Evolutionary conservation across 2,329 filamentous ascomycete species (phyloP).

Genomic region (Colletotrichum simmondsii): DNA sequence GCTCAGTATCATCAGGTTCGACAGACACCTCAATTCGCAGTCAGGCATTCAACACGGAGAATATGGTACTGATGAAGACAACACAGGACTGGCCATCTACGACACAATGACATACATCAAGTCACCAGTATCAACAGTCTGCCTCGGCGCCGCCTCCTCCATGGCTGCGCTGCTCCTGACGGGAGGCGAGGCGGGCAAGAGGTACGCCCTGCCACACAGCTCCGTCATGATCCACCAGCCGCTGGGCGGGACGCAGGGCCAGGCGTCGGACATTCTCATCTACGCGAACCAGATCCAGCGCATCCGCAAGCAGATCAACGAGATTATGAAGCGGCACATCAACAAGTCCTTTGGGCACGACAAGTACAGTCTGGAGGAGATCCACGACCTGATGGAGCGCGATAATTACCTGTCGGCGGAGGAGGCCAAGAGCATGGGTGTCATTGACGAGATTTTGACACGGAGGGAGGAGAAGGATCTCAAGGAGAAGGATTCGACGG

Average conservation of each 20-base stretch:
- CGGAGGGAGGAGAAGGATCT: slow-evolving; percentile 59
- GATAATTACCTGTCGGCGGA: slow-evolving; percentile 93
- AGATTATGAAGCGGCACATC: slow-evolving; percentile 88
- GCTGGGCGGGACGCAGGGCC: slow-evolving; percentile 75
- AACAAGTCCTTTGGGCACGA: slow-evolving; percentile 81
- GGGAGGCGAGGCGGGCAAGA: slow-evolving; percentile 85
- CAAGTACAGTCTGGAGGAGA: slow-evolving; percentile 81
- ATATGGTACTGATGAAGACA: slow-evolving; percentile 1
- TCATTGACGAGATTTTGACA: slow-evolving; percentile 89
- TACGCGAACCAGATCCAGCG: slow-evolving; percentile 97
- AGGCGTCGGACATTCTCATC: slow-evolving; percentile 87
- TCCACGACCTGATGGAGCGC: slow-evolving; percentile 95
- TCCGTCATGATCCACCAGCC: slow-evolving; percentile 99
- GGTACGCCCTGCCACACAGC: slow-evolving; percentile 91
- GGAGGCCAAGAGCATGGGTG: slow-evolving; percentile 89
- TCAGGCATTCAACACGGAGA: too few relatives aligned
- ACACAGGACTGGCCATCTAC: slow-evolving; percentile 83
- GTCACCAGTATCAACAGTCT: slow-evolving; percentile 92
- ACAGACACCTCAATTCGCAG: slow-evolving; percentile 9
- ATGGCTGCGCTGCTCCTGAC: slow-evolving; percentile 93
- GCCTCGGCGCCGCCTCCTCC: slow-evolving; percentile 91
- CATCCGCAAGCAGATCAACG: slow-evolving; percentile 85
- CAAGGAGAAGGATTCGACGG: slow-evolving; percentile 31
- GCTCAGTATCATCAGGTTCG: slow-evolving; percentile 79
- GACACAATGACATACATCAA: slow-evolving; percentile 99